Evolutionary conservation across 257 asterid genomes (phyloP), one percentile per base, ranked within the genome.

Genomic region (Echites panduratus): DNA sequence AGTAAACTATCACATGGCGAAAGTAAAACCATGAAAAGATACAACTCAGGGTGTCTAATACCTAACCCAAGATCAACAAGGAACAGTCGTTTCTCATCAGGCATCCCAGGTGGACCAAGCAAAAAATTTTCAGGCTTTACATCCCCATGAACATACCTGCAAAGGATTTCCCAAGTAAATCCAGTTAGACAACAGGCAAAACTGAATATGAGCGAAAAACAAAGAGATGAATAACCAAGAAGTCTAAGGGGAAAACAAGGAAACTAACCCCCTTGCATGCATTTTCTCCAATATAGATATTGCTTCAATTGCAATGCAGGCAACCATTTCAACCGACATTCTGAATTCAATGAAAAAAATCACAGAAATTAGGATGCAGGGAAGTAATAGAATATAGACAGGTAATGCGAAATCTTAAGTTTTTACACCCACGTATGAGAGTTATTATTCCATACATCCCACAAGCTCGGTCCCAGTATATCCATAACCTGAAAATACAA

Each of bases 11-110:
- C 29, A 29, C 43, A 58, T 27, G 65, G 16, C 3, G 64, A 68
- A 27, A 71, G 65, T 45, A 71, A 17, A 71, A 53, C 59, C 57
- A 41, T 29, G 22, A 53, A 49, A 54, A 9, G 14, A 71, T 20
- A 17, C 50, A 19, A 29, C 44, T 22, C 54, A 49, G 6, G 50
- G 13, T 35, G 43, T 66, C 3, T 27, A 11, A 41, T 79, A 82
- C 98, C 98, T 80, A 93, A 84, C 70, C 98, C 98, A 79, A 93
- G 96, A 85, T 93, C 97, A 81, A 90, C 90, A 76, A 93, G 79
- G 85, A 86, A 93, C 62, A 93, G 89, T 65, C 81, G 90, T 82
- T 89, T 89, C 83, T 86, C 96, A 32, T 90, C 93, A 40, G 90
- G 77, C 63, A 95, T 86, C 75, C 95, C 95, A 9, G 92, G 86